Evolutionary conservation across 139 green algal genomes (phyloP).

Genomic region (Coelastrella sp.): DNA sequence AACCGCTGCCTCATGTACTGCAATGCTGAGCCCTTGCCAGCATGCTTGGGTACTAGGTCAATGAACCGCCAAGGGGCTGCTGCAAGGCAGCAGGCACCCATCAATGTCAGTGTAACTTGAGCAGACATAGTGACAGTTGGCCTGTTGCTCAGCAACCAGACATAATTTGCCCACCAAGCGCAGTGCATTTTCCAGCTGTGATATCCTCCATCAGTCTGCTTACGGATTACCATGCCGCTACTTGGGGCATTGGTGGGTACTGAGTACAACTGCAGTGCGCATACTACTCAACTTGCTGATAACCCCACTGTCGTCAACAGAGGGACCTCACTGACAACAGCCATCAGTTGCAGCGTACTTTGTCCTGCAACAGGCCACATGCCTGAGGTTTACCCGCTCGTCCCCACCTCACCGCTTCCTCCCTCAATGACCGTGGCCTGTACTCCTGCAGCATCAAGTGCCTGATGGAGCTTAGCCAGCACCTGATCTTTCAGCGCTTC

Average conservation of each 20-base stretch:
- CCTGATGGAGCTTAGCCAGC: not conserved
- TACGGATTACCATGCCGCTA: no score
- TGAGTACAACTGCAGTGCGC: no score
- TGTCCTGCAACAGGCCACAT: no score
- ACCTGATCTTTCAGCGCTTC: not conserved
- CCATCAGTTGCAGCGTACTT: no score
- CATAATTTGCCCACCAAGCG: not conserved
- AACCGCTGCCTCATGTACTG: conserved; percentile 2
- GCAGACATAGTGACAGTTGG: no score
- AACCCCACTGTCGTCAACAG: not conserved
- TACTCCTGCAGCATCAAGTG: not conserved
- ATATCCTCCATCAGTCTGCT: no score
- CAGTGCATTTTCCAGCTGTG: not conserved
- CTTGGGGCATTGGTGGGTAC: no score
- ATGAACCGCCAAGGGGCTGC: conserved; percentile 5
- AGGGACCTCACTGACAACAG: no score
- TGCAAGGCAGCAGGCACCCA: not conserved
- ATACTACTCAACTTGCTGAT: not conserved
- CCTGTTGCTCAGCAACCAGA: not conserved
- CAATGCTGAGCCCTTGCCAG: conserved; percentile 43
- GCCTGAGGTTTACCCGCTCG: no score
- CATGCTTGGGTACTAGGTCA: conserved; percentile 24
- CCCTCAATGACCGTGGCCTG: conserved; percentile 8
- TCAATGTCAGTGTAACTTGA: no score
- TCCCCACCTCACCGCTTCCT: not conserved